A percentile compares a stretch with the other conserved stretches of the same genome.
Conservation (phyloP, 2,329 filamentous ascomycete species). For the Alternaria sp. region DNA sequence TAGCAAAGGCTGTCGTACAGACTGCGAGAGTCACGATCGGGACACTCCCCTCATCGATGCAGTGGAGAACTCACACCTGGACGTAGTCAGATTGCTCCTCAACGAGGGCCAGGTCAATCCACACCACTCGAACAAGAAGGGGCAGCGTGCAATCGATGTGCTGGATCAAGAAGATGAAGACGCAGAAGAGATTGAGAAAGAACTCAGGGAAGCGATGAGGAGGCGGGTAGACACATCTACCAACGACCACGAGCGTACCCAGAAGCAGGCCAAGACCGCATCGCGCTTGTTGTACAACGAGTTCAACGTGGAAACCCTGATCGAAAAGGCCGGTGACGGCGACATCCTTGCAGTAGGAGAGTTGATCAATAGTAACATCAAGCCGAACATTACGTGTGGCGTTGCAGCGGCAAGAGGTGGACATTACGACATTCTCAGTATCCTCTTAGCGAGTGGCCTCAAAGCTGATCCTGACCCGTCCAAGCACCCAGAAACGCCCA, state of each 20-base stretch:
- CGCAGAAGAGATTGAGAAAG: slow-evolving; percentile 79
- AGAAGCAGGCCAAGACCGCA: slow-evolving; percentile 48
- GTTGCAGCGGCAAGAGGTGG: slow-evolving; percentile 92
- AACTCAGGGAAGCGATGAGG: slow-evolving; percentile 67
- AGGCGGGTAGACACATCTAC: slow-evolving; percentile 57
- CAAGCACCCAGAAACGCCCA: slow-evolving; percentile 88
- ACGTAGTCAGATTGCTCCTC: slow-evolving; percentile 84
- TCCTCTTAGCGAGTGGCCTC: slow-evolving; percentile 63
- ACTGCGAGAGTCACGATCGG: slow-evolving; percentile 76
- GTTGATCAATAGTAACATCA: slow-evolving; percentile 58
- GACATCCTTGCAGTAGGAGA: slow-evolving; percentile 59
- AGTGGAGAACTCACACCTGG: slow-evolving; percentile 91
- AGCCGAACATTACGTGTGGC: slow-evolving; percentile 82
- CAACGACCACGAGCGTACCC: slow-evolving; percentile 49
- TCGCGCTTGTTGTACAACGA: slow-evolving; percentile 59
- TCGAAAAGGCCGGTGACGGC: slow-evolving; percentile 58
- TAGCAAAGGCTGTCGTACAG: slow-evolving; percentile 81
- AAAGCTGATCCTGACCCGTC: slow-evolving; percentile 68
- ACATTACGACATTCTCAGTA: slow-evolving; percentile 84
- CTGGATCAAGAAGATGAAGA: slow-evolving; percentile 79
- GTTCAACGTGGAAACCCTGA: slow-evolving; percentile 58
- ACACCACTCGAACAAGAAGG: slow-evolving; percentile 87
- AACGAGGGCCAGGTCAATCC: slow-evolving; percentile 85
- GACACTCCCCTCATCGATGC: slow-evolving; percentile 96
- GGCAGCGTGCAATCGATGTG: slow-evolving; percentile 88